Evolutionary conservation across 2,329 filamentous ascomycete species (phyloP).

Genomic region (Blastomyces parvus): DNA sequence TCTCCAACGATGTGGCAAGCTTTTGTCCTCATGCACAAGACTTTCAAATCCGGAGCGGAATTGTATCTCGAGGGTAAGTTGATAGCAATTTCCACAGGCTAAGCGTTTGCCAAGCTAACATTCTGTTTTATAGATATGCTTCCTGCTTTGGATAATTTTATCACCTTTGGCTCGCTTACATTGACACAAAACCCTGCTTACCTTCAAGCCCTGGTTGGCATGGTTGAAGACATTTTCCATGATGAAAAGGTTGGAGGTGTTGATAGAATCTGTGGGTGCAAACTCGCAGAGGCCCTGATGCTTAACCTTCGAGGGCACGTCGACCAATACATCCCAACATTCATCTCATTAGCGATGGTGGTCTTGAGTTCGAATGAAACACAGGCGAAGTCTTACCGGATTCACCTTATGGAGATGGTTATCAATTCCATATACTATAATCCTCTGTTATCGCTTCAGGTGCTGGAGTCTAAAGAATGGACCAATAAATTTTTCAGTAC

Average conservation of each 20-base stretch:
- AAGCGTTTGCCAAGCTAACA: constrained; percentile 12
- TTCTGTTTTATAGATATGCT: constrained; percentile 64
- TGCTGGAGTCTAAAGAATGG: constrained; percentile 86
- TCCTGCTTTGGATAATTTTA: constrained; percentile 93
- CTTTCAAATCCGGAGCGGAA: constrained; percentile 94
- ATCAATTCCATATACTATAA: constrained; percentile 99
- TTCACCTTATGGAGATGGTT: constrained; percentile 97
- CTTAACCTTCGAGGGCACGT: constrained; percentile 81
- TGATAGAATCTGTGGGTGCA: constrained; percentile 94
- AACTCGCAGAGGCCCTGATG: constrained; percentile 95
- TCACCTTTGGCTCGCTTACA: constrained; percentile 77
- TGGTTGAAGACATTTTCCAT: constrained; percentile 91
- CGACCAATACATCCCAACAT: constrained; percentile 78
- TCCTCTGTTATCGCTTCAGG: constrained; percentile 69
- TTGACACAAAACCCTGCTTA: constrained; percentile 78
- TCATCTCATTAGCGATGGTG: constrained; percentile 80
- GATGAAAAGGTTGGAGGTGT: constrained; percentile 88
- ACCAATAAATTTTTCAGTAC: constrained; percentile 98
- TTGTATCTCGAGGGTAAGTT: constrained; percentile 68
- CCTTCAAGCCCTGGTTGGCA: constrained; percentile 77
- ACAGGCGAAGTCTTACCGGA: constrained; percentile 85
- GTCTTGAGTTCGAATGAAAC: constrained; percentile 65
- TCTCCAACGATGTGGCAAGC: constrained; percentile 98
- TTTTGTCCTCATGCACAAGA: constrained; percentile 91
- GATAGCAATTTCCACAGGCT: neutral